Conservation (phyloP, 495 filamentous ascomycete species). For the Cryomyces minteri region DNA sequence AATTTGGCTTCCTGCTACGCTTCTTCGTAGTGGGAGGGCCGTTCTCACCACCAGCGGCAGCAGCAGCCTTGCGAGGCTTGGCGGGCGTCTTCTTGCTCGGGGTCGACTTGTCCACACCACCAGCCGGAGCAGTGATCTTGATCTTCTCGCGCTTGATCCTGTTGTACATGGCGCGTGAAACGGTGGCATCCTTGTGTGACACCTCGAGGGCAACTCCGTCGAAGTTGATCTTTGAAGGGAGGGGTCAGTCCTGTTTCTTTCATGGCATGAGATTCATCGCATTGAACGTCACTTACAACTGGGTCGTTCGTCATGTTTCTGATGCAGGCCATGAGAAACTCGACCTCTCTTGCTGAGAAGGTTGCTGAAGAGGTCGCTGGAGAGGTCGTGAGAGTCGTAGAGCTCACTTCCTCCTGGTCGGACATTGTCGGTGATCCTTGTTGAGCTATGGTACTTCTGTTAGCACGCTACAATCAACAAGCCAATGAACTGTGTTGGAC, state of each 20-base stretch:
- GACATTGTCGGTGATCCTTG: too few species aligned
- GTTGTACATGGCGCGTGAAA: slow-evolving; percentile 10
- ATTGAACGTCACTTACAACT: neutral
- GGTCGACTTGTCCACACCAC: neutral
- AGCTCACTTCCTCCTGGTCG: too few species aligned
- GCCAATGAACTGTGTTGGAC: too few species aligned
- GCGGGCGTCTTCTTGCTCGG: neutral
- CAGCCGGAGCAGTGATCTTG: neutral
- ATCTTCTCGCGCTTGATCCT: slow-evolving; percentile 2
- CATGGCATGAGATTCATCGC: too few species aligned
- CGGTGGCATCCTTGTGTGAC: slow-evolving; percentile 6
- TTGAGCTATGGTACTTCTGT: too few species aligned
- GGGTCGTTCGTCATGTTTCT: neutral
- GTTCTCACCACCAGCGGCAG: neutral
- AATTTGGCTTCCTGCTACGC: neutral
- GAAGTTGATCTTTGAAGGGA: slow-evolving; percentile 7
- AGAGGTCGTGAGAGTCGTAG: too few species aligned
- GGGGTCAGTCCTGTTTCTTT: too few species aligned
- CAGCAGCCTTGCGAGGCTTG: neutral
- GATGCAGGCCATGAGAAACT: neutral
- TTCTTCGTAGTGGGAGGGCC: neutral
- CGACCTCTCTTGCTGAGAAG: too few species aligned
- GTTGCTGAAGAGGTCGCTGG: too few species aligned
- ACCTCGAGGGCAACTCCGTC: slow-evolving; percentile 3
- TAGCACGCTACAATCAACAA: too few species aligned